Evolutionary conservation across 345 rosid species (phyloP).

Genomic region (Hibiscus syriacus): DNA sequence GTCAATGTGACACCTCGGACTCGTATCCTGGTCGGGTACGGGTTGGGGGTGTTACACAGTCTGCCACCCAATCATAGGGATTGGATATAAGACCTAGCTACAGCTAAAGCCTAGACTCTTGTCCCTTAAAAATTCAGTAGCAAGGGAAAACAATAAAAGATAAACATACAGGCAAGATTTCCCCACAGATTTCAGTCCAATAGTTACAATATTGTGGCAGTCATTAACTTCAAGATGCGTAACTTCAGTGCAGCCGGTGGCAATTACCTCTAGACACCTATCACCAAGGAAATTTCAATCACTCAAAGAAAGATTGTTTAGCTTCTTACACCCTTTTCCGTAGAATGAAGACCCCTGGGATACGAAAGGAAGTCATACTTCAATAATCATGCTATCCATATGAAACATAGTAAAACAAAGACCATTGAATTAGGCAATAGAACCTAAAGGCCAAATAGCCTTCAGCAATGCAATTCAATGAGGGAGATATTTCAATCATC

Average conservation of each 20-base stretch:
- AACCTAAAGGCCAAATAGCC: background rate
- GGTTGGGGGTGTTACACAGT: too few relatives aligned
- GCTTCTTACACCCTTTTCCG: conserved; percentile 78
- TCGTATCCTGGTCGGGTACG: too few relatives aligned
- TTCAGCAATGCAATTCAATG: background rate
- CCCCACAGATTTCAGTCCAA: conserved; percentile 77
- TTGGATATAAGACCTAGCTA: background rate
- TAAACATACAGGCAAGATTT: conserved; percentile 61
- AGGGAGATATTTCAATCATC: background rate
- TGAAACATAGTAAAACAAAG: background rate
- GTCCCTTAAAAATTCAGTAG: too few relatives aligned
- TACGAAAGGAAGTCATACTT: conserved; percentile 6
- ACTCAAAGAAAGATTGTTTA: conserved; percentile 63
- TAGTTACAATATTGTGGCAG: conserved; percentile 79
- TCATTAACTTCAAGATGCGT: conserved; percentile 85
- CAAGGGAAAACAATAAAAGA: too few relatives aligned
- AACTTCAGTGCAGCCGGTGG: conserved; percentile 68
- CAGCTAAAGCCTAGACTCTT: too few relatives aligned
- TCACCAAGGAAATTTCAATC: conserved; percentile 79
- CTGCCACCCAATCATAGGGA: background rate
- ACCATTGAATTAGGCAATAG: background rate
- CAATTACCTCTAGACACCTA: conserved; percentile 72
- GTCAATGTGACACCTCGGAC: too few relatives aligned
- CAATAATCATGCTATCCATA: background rate
- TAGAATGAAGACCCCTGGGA: conserved; percentile 68